phyloP scores from a whole-genome alignment of 305 asterid species.

The Fraxinus greggii region DNA sequence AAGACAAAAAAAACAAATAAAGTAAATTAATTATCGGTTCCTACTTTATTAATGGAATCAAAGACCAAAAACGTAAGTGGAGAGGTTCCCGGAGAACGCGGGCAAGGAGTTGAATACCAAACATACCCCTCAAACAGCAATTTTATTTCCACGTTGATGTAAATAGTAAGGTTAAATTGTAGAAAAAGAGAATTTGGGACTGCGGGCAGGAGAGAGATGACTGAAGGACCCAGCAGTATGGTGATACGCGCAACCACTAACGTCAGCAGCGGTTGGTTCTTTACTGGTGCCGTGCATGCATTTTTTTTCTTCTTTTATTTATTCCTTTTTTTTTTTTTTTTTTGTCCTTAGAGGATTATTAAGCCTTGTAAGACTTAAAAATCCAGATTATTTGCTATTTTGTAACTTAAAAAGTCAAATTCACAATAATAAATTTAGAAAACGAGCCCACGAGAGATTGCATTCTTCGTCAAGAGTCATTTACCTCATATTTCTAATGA shows the following conservation, averaged over 20 bases:
- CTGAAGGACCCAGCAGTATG: slow-evolving; percentile 25
- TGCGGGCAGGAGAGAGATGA: slow-evolving; percentile 31
- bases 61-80: slow-evolving; percentile 33
- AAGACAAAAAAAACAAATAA: no score
- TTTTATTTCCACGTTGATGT: not conserved
- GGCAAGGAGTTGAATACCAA: slow-evolving; percentile 28
- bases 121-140: not conserved
- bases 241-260: slow-evolving; percentile 30
- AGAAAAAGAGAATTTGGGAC: not conserved
- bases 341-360: not conserved
- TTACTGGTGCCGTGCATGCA: not conserved
- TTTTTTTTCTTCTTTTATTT: no score
- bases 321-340: no score
- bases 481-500: not conserved
- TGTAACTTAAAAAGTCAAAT: not conserved
- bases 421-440: not conserved
- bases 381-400: not conserved
- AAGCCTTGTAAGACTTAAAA: not conserved
- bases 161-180: slow-evolving; percentile 1
- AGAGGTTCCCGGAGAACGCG: slow-evolving; percentile 34
- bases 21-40: slow-evolving; percentile 15
- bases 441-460: not conserved
- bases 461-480: not conserved
- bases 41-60: slow-evolving; percentile 30
- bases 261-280: slow-evolving; percentile 20